phyloP scores from a whole-genome alignment of 495 filamentous ascomycete species.

The Neurospora sp. region DNA sequence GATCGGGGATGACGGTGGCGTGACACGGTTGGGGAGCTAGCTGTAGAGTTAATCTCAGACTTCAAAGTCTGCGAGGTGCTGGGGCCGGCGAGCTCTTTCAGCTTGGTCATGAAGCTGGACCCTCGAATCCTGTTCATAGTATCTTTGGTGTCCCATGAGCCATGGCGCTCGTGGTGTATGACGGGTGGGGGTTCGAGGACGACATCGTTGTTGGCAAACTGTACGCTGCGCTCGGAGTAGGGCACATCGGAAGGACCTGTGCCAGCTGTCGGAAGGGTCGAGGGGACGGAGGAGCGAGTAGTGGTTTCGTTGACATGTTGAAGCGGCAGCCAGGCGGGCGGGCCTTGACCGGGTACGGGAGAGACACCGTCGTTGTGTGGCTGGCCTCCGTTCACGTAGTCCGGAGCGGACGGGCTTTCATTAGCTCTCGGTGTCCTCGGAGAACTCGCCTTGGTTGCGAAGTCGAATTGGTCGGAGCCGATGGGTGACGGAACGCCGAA shows the following conservation, averaged over 20 bases:
- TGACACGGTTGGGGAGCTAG: constrained; percentile 37
- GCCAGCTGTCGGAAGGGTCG: neutral
- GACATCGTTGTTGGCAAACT: constrained; percentile 48
- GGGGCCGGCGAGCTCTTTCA: constrained; percentile 49
- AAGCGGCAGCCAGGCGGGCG: neutral
- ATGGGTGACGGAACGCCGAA: constrained; percentile 10
- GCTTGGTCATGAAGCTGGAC: constrained; percentile 56
- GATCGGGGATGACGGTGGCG: constrained; percentile 38
- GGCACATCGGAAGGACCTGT: constrained; percentile 9
- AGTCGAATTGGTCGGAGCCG: constrained; percentile 23
- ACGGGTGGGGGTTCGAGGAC: constrained; percentile 30
- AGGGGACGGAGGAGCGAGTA: neutral
- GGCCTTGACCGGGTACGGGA: constrained; percentile 5
- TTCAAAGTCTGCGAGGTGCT: constrained; percentile 39
- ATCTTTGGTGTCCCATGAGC: constrained; percentile 51
- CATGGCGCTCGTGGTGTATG: constrained; percentile 38
- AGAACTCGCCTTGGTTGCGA: constrained; percentile 16
- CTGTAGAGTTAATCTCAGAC: constrained; percentile 25
- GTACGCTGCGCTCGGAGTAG: constrained; percentile 41
- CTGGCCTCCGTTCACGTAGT: constrained; percentile 35
- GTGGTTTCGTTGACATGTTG: constrained; percentile 6
- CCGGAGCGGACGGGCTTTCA: constrained; percentile 11
- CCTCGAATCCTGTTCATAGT: constrained; percentile 42
- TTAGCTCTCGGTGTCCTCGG: constrained; percentile 8
- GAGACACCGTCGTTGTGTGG: constrained; percentile 23